A percentile compares a stretch with the other conserved stretches of the same genome.
Conservation (phyloP, 2,329 filamentous ascomycete species). For the Trichoderma sp. region DNA sequence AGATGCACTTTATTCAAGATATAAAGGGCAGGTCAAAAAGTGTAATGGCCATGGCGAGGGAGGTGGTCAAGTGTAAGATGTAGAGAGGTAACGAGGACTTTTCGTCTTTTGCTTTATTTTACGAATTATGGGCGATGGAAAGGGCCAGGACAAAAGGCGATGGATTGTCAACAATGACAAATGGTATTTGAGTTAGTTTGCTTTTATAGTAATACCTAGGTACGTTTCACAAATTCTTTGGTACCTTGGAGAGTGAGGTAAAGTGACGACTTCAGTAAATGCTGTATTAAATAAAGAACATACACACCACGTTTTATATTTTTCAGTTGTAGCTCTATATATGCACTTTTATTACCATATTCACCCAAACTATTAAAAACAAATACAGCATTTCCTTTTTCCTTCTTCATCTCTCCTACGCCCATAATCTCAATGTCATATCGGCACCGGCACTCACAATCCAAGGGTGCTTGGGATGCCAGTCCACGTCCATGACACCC, state of each 20-base stretch:
- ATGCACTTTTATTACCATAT: slow-evolving; percentile 18
- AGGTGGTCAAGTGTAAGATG: neutral
- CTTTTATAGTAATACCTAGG: neutral
- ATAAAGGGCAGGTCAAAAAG: neutral
- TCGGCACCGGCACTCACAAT: slow-evolving; percentile 92
- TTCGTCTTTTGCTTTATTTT: neutral
- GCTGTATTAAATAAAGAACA: too few species aligned
- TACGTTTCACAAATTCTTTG: neutral
- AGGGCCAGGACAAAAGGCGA: slow-evolving; percentile 3
- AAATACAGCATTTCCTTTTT: neutral
- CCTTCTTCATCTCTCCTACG: slow-evolving; percentile 43
- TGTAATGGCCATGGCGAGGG: neutral
- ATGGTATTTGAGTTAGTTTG: neutral
- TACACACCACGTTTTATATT: too few species aligned
- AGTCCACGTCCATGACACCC: slow-evolving; percentile 91
- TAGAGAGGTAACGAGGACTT: neutral
- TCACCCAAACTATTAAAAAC: slow-evolving; percentile 5
- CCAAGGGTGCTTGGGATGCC: slow-evolving; percentile 95
- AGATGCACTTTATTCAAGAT: neutral
- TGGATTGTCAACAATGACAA: neutral
- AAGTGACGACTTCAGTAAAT: neutral
- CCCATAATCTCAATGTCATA: slow-evolving; percentile 90
- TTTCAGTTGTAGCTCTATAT: too few species aligned
- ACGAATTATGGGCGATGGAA: neutral
- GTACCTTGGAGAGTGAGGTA: neutral